phyloP scores from a whole-genome alignment of 768 basidiomycete genomes.

The Asterophora parasitica region DNA sequence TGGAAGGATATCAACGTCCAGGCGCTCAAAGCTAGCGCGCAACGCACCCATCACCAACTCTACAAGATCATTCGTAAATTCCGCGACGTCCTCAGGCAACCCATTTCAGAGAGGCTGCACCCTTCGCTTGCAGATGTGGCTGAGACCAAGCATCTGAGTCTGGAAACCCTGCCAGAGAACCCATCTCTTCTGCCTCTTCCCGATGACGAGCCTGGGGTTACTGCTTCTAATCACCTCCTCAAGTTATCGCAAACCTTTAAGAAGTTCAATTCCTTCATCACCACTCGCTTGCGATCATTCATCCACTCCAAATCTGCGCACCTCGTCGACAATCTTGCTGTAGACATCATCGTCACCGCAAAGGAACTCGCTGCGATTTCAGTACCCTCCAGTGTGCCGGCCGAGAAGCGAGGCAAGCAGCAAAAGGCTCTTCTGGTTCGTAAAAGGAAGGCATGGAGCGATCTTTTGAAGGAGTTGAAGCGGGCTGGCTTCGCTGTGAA shows the following conservation, averaged over 20 bases:
- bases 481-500: slow-evolving; percentile 68
- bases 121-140: slow-evolving; percentile 30
- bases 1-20: slow-evolving; percentile 98
- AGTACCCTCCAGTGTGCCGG: slow-evolving; percentile 36
- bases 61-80: slow-evolving; percentile 91
- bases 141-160: slow-evolving; percentile 24
- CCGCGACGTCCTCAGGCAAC: slow-evolving; percentile 81
- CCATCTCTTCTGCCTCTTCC: slow-evolving; percentile 11
- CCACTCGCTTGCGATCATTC: slow-evolving; percentile 35
- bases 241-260: slow-evolving; percentile 47
- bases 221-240: slow-evolving; percentile 33
- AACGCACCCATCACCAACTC: slow-evolving; percentile 83
- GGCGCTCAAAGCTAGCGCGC: slow-evolving; percentile 87
- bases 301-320: slow-evolving; percentile 36
- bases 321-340: slow-evolving; percentile 50
- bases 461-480: slow-evolving; percentile 86
- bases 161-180: slow-evolving; percentile 4
- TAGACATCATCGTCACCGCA: slow-evolving; percentile 59
- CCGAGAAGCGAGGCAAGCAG: slow-evolving; percentile 54
- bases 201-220: slow-evolving; percentile 6
- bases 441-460: slow-evolving; percentile 88
- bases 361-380: slow-evolving; percentile 47
- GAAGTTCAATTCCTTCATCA: slow-evolving; percentile 44
- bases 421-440: slow-evolving; percentile 70
- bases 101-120: slow-evolving; percentile 41